Base-by-base conservation (phyloP, 2,329 filamentous ascomycete genomes). In the Elsinoe arachidis region DNA sequence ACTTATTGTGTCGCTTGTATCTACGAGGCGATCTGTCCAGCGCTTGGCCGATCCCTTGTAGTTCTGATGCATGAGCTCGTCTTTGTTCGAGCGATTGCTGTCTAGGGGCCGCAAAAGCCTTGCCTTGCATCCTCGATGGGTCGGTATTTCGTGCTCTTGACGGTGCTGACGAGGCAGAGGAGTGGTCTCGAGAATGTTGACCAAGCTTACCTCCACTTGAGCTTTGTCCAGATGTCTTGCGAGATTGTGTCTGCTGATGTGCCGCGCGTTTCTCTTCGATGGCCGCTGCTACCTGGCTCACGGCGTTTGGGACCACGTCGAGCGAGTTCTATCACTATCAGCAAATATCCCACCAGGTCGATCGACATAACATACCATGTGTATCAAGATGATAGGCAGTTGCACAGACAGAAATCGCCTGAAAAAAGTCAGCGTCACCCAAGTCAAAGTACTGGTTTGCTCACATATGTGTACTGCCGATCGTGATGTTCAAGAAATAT, bases 341-440 rank as follows among this genome's bases (percentile, higher is more conserved):
- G 62, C 51, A 65, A 60, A 60, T 34, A 43, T 39, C 10, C 7
- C 26, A 17, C 10, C 17, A 19, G 39, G 47, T 30, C 26, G 37
- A 39, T 37, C 17, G 37, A 46, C 19, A 6, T 21, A 6, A 2
- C 63, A 54, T 54, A 74, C 73, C 72, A 80, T 80, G 62, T 80
- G 79, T 38, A 81, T 78, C 54, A 81, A 71, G 2, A 79, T 78
- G 56, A 81, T 77, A 3, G 79, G 79, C 43, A 81, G 65, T 60
- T 81, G 79, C 5, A 81, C 74, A 7, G 74, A 74, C 17, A 80
- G 72, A n/a, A 75, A 64, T 64, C 77, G 80, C 57, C 73, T 75
- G 52, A 2, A 7, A 15, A 14, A 33, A n/a, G 41, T 69, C 51
- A 70, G 65, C 43, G 15, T 46, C 49, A 21, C 10, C 30, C 35